Evolutionary conservation across 176 grass and related monocot genomes (phyloP).

Genomic region (Phyllostachys edulis): DNA sequence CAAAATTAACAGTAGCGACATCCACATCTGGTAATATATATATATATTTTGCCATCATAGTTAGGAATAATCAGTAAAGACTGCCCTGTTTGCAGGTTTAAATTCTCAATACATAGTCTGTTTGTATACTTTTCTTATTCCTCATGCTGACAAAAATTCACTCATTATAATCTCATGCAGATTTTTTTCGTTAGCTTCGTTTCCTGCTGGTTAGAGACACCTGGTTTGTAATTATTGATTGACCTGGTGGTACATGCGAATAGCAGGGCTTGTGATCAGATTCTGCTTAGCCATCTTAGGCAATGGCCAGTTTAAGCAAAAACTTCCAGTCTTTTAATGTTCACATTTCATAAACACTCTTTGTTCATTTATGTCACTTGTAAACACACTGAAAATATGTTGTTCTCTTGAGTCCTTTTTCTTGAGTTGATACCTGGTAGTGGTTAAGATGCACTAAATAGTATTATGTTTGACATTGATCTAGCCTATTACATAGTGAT

Average conservation of each 20-base stretch:
- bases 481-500: neutral
- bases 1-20: constrained; percentile 2
- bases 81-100: neutral
- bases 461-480: neutral
- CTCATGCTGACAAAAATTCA: neutral
- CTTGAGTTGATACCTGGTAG: neutral
- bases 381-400: neutral
- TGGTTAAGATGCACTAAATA: neutral
- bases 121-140: neutral
- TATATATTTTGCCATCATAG: neutral
- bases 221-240: neutral
- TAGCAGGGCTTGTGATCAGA: neutral
- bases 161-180: constrained; percentile 18
- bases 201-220: neutral
- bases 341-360: neutral
- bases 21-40: neutral
- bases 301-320: constrained; percentile 59
- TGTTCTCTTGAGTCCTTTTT: neutral
- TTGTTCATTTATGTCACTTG: neutral
- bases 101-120: neutral
- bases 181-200: neutral
- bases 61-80: neutral
- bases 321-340: constrained; percentile 27
- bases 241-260: constrained; percentile 6
- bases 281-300: constrained; percentile 7